Conservation (phyloP, 2,329 filamentous ascomycete genomes). For the Ambrosiella beaveri region DNA sequence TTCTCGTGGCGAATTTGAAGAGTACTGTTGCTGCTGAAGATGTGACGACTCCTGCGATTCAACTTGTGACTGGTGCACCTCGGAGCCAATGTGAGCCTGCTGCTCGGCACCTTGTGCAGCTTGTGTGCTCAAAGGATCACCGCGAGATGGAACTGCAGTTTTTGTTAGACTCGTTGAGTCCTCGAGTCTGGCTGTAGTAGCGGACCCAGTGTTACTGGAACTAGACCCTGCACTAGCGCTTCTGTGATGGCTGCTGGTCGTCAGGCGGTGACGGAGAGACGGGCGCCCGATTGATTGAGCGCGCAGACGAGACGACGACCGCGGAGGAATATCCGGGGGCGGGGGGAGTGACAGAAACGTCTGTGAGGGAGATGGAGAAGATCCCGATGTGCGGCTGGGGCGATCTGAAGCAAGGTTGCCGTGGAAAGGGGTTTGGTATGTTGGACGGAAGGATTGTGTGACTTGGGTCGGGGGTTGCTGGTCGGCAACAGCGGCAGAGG, state of each 20-base stretch:
- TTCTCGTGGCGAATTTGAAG: not conserved
- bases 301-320: not conserved
- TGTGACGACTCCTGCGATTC: not conserved
- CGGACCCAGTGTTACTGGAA: not conserved
- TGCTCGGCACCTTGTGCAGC: not conserved
- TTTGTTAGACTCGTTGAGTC: not conserved
- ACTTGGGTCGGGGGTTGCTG: not conserved
- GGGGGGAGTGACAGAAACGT: not conserved
- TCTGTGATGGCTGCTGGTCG: conserved; percentile 1
- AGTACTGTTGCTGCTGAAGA: not conserved
- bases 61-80: not conserved
- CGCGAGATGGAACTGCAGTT: not conserved
- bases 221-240: conserved; percentile 8
- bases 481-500: not conserved
- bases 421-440: not conserved
- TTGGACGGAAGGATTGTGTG: not conserved
- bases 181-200: not conserved
- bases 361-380: not conserved
- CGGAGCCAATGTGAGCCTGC: not conserved
- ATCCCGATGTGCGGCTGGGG: no score
- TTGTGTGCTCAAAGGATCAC: not conserved
- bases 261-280: conserved; percentile 3
- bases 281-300: conserved; percentile 1
- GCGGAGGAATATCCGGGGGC: not conserved
- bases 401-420: not conserved